Base-by-base conservation (phyloP, 2,329 filamentous ascomycete species). In the Cladosporium sphaerospermum region DNA sequence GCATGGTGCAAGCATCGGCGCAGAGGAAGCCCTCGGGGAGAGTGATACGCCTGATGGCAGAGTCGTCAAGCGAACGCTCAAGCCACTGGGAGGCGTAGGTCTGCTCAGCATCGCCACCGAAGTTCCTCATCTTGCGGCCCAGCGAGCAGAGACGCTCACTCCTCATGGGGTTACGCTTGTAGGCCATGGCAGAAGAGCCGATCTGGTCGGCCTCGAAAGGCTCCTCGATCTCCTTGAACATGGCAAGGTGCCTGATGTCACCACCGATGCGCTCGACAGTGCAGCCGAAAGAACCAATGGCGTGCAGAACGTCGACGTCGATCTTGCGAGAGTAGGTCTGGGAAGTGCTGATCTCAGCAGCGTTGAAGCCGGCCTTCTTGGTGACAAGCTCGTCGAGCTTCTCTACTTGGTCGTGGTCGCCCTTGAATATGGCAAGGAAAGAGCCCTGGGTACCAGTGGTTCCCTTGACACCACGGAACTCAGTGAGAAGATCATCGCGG, bases 151-250 rank as follows among this genome's bases (percentile, higher is more conserved):
- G 71, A 59, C 82, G 77, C 67, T 85, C 82, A 9, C 75, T 80
- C 64, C 78, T 69, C 80, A 84, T 70, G 67, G 75, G 66, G 69
- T 78, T 78, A 58, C 82, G 78, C 74, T 86, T 86, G 74, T 85
- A 86, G 3, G 83, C 83, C 78, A 81, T 80, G 7, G 83, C 83
- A 45, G 75, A 80, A 42, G 76, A 81, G 28, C 85, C 87, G 60
- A 91, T 89, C 72, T 95, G 89, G 59, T 83, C 80, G 62, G 82
- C 83, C 73, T 91, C 87, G 62, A 89, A 88, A 0, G 88, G 88
- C 75, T 91, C 88, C 66, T 95, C 90, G 54, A 93, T 75, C 70
- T 95, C 89, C 76, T 96, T 95, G 72, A 83, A 79, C 64, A 79
- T 76, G 5, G 85, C 85, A 45, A 92, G 75, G 65, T 88, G 84